Conservation (phyloP, 2,329 filamentous ascomycete species). For the Aspergillus puulaauensis region DNA sequence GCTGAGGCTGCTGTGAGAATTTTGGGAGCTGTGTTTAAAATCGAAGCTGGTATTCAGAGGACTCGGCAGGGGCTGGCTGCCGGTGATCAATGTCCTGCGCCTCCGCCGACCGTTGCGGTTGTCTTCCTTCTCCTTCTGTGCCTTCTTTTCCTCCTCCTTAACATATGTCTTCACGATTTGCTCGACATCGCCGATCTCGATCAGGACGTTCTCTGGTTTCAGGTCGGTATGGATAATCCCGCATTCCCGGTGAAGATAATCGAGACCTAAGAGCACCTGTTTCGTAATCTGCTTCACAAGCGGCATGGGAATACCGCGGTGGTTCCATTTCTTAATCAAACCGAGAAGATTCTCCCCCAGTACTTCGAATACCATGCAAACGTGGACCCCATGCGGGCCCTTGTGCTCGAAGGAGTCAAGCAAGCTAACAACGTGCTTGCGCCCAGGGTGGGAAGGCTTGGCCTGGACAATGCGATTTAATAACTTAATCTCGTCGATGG, state of each 20-base stretch:
- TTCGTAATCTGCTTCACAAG: slow-evolving; percentile 99
- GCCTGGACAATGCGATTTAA: slow-evolving; percentile 95
- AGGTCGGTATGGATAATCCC: slow-evolving; percentile 98
- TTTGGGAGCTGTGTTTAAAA: slow-evolving; percentile 59
- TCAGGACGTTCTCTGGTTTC: slow-evolving; percentile 96
- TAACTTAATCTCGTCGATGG: slow-evolving; percentile 97
- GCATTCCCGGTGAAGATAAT: slow-evolving; percentile 96
- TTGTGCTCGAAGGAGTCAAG: slow-evolving; percentile 98
- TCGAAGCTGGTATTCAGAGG: slow-evolving; percentile 92
- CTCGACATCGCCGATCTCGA: slow-evolving; percentile 98
- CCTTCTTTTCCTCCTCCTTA: slow-evolving; percentile 65
- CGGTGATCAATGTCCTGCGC: slow-evolving; percentile 90
- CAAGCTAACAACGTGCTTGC: slow-evolving; percentile 92
- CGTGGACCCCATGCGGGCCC: slow-evolving; percentile 91
- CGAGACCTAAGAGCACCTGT: slow-evolving; percentile 90
- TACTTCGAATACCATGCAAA: slow-evolving; percentile 99
- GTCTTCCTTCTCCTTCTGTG: slow-evolving; percentile 86
- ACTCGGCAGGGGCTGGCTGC: slow-evolving; percentile 92
- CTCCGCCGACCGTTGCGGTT: slow-evolving; percentile 88
- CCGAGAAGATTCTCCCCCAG: slow-evolving; percentile 92
- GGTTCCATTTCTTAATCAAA: slow-evolving; percentile 97
- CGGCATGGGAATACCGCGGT: slow-evolving; percentile 92
- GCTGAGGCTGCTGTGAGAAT: slow-evolving; percentile 73
- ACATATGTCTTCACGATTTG: slow-evolving; percentile 97
- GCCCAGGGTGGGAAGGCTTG: slow-evolving; percentile 89